A percentile compares a stretch with the other conserved stretches of the same genome.
These are phyloP conservation scores for Vaccinium myrtillus DNA, from an alignment of 148 eudicot species.

Conservation along the genomic window DNA sequence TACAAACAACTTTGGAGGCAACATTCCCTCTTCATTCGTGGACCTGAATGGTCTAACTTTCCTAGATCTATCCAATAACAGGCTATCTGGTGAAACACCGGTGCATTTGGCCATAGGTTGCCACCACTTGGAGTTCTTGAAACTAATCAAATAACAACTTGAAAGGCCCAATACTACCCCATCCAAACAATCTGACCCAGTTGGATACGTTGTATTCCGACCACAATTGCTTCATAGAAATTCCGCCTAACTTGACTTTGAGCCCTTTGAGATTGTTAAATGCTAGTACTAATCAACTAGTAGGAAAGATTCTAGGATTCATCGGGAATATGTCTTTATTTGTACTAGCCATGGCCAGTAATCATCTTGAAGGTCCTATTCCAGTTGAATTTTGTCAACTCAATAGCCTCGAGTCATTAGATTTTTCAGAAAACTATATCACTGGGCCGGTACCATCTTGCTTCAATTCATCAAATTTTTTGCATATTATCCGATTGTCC, in stretches of 20 bases:
- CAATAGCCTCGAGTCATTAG: not conserved
- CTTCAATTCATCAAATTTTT: not conserved
- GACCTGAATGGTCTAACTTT: too few species aligned
- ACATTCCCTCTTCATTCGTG: too few species aligned
- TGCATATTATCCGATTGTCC: not conserved
- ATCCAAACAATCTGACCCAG: not conserved
- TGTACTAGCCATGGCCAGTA: not conserved
- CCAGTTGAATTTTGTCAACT: not conserved
- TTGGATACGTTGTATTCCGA: not conserved
- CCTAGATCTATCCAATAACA: too few species aligned
- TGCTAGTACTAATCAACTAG: not conserved
- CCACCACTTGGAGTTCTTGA: too few species aligned
- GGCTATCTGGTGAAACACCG: too few species aligned
- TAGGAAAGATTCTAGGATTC: not conserved
- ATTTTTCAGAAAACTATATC: not conserved
- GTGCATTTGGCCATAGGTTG: too few species aligned
- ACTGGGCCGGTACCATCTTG: not conserved
- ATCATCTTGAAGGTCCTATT: slow-evolving; percentile 2
- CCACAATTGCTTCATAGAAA: not conserved
- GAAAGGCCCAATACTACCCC: too few species aligned
- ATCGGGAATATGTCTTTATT: not conserved
- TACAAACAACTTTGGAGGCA: too few species aligned
- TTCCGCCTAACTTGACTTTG: not conserved
- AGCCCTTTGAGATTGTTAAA: not conserved
- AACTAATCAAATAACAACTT: too few species aligned